These are phyloP conservation scores for Melanomma pulvis-pyrius DNA, from an alignment of 495 filamentous ascomycete species.

Conservation along the genomic window DNA sequence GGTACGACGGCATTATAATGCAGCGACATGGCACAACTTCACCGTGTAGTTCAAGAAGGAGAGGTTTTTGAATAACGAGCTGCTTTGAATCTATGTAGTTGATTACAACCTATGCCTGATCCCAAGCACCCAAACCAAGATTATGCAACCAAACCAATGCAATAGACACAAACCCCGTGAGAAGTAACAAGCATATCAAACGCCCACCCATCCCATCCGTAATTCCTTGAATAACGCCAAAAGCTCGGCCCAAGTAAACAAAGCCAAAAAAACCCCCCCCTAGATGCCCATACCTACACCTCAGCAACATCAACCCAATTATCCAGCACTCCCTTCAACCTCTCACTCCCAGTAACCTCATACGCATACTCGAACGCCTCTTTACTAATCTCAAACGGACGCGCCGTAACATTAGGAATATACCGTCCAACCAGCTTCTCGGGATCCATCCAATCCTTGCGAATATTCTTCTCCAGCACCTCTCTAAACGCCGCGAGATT, in stretches of 20 bases:
- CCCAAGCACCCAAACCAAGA: no score
- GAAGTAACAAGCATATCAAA: no score
- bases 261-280: background rate
- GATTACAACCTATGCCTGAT: no score
- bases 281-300: background rate
- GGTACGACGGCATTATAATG: no score
- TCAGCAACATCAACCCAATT: background rate
- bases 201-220: no score
- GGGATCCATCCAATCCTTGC: constrained; percentile 31
- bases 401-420: constrained; percentile 48
- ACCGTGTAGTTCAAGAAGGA: no score
- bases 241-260: background rate
- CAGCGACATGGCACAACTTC: no score
- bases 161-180: no score
- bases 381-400: constrained; percentile 37
- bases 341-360: constrained; percentile 18
- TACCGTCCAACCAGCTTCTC: constrained; percentile 44
- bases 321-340: constrained; percentile 17
- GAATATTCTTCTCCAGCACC: constrained; percentile 36
- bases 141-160: no score
- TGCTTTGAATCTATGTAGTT: no score
- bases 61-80: no score
- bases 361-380: constrained; percentile 24
- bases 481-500: constrained; percentile 42
- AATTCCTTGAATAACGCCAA: no score